These are phyloP conservation scores for Sugiyamaella pinicola DNA, from an alignment of 1,139 yeast genomes.

Conservation along the genomic window DNA sequence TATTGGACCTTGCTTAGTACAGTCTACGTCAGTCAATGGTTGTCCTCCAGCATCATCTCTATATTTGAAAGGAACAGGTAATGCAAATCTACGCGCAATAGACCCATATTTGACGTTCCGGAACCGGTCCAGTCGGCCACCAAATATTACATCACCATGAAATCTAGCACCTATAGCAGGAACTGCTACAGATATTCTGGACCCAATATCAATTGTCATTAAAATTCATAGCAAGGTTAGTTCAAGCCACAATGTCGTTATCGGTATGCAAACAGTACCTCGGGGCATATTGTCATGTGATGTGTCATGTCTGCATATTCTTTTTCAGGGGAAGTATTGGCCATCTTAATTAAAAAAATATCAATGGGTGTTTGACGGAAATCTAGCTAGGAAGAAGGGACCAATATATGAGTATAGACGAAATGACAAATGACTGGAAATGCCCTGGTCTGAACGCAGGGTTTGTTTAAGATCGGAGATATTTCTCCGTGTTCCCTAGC, in stretches of 20 bases:
- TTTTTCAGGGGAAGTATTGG: no score
- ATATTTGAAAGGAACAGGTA: constrained; percentile 18
- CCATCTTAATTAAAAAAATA: no score
- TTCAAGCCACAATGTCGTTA: neutral
- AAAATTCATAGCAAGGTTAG: neutral
- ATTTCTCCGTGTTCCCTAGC: no score
- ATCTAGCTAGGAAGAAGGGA: no score
- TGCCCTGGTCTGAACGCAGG: no score
- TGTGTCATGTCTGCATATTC: neutral
- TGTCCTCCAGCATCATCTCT: neutral
- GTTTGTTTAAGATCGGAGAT: no score
- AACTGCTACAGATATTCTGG: constrained; percentile 16
- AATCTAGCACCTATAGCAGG: constrained; percentile 25
- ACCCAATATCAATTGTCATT: neutral
- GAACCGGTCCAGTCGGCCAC: constrained; percentile 21
- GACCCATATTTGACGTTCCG: constrained; percentile 25
- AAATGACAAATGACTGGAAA: no score
- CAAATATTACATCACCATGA: constrained; percentile 12
- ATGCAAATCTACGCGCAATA: constrained; percentile 21
- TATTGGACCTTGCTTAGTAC: constrained; percentile 34
- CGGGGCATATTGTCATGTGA: neutral
- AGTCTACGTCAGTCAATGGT: constrained; percentile 21
- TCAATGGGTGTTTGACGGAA: no score
- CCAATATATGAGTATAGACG: no score
- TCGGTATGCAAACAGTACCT: neutral